Evolutionary conservation across 1,284 basidiomycete species (phyloP), one percentile per base, ranked within the genome.

Genomic region (Porodaedalea pini): DNA sequence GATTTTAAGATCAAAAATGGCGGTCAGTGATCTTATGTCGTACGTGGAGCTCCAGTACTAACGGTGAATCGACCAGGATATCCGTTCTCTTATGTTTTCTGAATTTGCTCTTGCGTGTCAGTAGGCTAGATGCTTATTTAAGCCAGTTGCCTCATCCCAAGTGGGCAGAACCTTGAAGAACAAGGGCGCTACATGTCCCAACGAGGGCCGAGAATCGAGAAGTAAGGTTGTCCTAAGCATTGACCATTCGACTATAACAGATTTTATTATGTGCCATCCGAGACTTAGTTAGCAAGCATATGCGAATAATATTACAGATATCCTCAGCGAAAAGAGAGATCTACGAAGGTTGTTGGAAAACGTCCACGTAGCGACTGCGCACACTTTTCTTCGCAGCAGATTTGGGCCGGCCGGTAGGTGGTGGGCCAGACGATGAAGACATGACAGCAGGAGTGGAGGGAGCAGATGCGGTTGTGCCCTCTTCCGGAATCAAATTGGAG

Each of bases 1-100:
- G 69, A 99, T 43, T 99, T 99, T 81, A 83, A 85, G 67, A 78
- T 94, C 63, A 99, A 99, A 77, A 97, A 98, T 73, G 80, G 85
- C 71, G 88, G 89, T 88, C 62, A 48, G 79, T 71, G 43, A 29
- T 8, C 13, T 31, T 13, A 10, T 17, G 27, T 11, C 8, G 25
- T 15, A 29, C 2, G n/a, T 15, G 41, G 17, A 31, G 11, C 6
- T 11, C 17, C 7, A 2, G 8, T 15, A 29, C 23, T 47, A 17
- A 47, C 25, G 10, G 13, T 17, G 21, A 6, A 29, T n/a, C 43
- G 27, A 41, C 25, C 65, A 90, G 88, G 83, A 34, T 92, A 92
- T 70, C 89, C 89, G 25, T 92, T 90, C 78, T 85, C 58, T 15
- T 60, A 60, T 49, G 19, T 53, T 11, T 41, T 60, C 37, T 60